Evolutionary conservation across 1,139 yeast genomes (phyloP), one percentile per base, ranked within the genome.

Genomic region (Candida sp.): DNA sequence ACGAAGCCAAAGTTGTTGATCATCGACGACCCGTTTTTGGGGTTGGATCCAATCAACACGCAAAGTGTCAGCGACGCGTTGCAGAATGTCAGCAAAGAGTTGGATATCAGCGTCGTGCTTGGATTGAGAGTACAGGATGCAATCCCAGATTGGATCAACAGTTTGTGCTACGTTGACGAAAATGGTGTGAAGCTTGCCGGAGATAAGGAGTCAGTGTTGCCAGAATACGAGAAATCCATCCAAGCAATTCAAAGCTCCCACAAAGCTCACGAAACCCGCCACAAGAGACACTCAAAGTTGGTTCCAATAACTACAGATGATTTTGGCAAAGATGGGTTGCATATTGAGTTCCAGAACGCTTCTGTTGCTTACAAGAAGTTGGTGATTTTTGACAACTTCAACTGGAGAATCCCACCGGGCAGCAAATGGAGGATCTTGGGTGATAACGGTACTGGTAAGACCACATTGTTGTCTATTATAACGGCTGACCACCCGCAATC

Each of bases 401-500:
- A 70, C 26, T 90, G 97, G 94, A 72, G 70, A 22, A 86, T 92
- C 7, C 74, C 77, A 3, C 73, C 73, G 31, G 96, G 96, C 2
- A 88, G 91, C 26, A 86, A 83, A 60, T 92, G 98, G 97, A 93
- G 96, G 63, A 78, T 94, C 38, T 75, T 88, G 50, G 99, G 99
- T 5, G 84, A 86, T 55, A 94, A 94, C 60, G 99, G 99, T 1
- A 80, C 96, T 0, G 99, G 99, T 1, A 94, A 94, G 64, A 89
- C 97, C 3, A 94, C 99, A 0, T 69, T 94, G 22, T 69, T 94
- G 17, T 85, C 98, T 1, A 68, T 94, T 41, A 77, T 94, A 35
- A 91, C 97, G 0, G 94, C 97, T 2, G 99, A 94, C 62, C 99
- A 94, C 64, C 99, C 99, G 0, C 97, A 94, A 67, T 86, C 97